phyloP scores from a whole-genome alignment of 202 grass and related monocot species.

The Zoysia matrella region DNA sequence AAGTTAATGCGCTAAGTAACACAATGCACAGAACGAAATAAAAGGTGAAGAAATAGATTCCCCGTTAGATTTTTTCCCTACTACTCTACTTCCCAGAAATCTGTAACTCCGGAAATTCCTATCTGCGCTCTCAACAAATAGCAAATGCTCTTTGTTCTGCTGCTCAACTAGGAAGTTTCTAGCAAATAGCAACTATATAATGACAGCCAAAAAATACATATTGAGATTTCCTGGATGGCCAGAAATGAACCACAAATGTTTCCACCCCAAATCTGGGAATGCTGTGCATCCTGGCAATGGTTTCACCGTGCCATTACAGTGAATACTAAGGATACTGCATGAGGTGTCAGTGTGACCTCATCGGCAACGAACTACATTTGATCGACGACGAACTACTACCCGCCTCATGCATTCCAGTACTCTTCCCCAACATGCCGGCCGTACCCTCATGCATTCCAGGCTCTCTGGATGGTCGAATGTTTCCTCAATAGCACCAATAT shows the following conservation, averaged over 20 bases:
- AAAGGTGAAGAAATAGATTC: background rate
- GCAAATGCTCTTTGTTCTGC: background rate
- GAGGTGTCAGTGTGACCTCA: slow-evolving; percentile 74
- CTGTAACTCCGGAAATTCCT: slow-evolving; percentile 7
- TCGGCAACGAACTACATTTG: slow-evolving; percentile 66
- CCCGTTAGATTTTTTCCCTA: background rate
- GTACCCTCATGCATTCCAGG: background rate
- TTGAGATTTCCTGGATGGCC: slow-evolving; percentile 80
- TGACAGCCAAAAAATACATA: slow-evolving; percentile 49
- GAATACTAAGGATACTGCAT: slow-evolving; percentile 84
- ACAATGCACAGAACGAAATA: background rate
- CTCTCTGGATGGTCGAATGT: slow-evolving; percentile 68
- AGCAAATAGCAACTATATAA: background rate
- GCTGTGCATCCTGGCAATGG: slow-evolving; percentile 59
- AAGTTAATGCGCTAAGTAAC: slow-evolving; percentile 3
- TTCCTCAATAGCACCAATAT: slow-evolving; percentile 71
- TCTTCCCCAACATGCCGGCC: no score
- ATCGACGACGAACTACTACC: slow-evolving; percentile 43
- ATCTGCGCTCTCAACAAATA: no score
- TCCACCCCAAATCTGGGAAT: slow-evolving; percentile 77
- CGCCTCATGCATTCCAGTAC: slow-evolving; percentile 65
- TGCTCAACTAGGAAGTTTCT: background rate
- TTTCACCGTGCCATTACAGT: slow-evolving; percentile 76
- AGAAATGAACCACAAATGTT: slow-evolving; percentile 81
- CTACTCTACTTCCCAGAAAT: slow-evolving; percentile 18